Evolutionary conservation across 495 filamentous ascomycete species (phyloP).

Genomic region (Penicillium bovifimosum): DNA sequence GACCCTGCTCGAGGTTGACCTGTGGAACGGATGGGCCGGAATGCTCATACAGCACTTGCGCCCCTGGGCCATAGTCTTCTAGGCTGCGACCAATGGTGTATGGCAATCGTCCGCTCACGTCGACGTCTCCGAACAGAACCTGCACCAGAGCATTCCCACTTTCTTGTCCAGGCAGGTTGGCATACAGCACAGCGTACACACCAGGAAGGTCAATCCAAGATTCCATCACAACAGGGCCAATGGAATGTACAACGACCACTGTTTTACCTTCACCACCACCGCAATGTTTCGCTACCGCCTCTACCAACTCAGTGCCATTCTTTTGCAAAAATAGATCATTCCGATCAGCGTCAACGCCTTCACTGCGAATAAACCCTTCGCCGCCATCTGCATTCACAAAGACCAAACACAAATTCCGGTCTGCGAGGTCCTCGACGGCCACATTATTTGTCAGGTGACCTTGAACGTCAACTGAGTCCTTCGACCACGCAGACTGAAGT

Average conservation of each 20-base stretch:
- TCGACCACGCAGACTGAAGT: constrained; percentile 55
- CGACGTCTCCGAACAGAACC: constrained; percentile 77
- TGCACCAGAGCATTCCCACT: constrained; percentile 81
- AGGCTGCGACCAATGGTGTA: constrained; percentile 83
- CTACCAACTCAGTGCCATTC: constrained; percentile 66
- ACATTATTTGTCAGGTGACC: constrained; percentile 57
- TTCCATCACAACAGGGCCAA: constrained; percentile 83
- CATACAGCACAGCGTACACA: constrained; percentile 78
- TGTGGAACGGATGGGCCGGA: constrained; percentile 67
- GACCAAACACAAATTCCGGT: constrained; percentile 62
- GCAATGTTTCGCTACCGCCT: constrained; percentile 65
- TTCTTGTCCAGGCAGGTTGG: constrained; percentile 86
- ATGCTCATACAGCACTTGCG: constrained; percentile 66
- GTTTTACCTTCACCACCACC: constrained; percentile 61
- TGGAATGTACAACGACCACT: constrained; percentile 83
- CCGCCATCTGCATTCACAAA: constrained; percentile 59
- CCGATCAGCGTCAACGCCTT: constrained; percentile 71
- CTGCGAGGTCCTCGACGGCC: constrained; percentile 28
- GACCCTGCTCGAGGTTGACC: constrained; percentile 75
- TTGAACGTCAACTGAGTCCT: constrained; percentile 52
- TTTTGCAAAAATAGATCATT: constrained; percentile 75
- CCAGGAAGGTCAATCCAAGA: constrained; percentile 74
- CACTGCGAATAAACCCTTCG: constrained; percentile 58
- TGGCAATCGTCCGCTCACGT: constrained; percentile 81
- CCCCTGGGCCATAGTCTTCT: constrained; percentile 77